Evolutionary conservation across 2,329 filamentous ascomycete genomes (phyloP).

Genomic region (Ophiostoma angusticollis): DNA sequence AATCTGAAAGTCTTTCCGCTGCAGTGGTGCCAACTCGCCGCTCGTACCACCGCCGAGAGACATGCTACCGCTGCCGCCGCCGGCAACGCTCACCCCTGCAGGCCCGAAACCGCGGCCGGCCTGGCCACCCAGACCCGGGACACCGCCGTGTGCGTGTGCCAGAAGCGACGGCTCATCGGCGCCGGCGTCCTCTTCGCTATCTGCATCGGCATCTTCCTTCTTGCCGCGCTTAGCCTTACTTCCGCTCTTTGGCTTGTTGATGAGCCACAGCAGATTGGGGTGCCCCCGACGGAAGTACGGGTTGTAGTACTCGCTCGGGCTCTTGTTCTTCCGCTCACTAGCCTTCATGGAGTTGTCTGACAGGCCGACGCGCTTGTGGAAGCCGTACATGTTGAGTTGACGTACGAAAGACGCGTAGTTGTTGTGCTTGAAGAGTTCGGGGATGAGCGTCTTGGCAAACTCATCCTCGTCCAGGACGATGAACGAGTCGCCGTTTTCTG

Average conservation of each 20-base stretch:
- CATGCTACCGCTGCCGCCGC: slow-evolving; percentile 9
- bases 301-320: slow-evolving; percentile 95
- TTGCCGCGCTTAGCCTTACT: slow-evolving; percentile 41
- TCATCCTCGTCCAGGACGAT: slow-evolving; percentile 95
- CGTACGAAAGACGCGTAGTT: slow-evolving; percentile 95
- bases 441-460: slow-evolving; percentile 92
- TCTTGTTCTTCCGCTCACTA: slow-evolving; percentile 94
- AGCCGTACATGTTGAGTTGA: slow-evolving; percentile 94
- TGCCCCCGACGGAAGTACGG: slow-evolving; percentile 90
- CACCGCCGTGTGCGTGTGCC: slow-evolving; percentile 14
- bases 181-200: slow-evolving; percentile 63
- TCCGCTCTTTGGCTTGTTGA: slow-evolving; percentile 83
- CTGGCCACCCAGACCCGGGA: slow-evolving; percentile 8
- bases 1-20: slow-evolving; percentile 61
- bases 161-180: slow-evolving; percentile 27
- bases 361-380: slow-evolving; percentile 87
- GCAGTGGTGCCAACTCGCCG: slow-evolving; percentile 33
- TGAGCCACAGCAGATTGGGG: slow-evolving; percentile 86
- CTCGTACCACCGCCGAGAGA: slow-evolving; percentile 16
- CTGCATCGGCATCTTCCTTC: slow-evolving; percentile 54
- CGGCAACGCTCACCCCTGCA: slow-evolving; percentile 16
- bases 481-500: slow-evolving; percentile 90
- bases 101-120: slow-evolving; percentile 22
- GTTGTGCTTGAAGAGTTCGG: slow-evolving; percentile 98
- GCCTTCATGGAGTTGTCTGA: slow-evolving; percentile 97